A percentile compares a stretch with the other conserved stretches of the same genome.
Evolutionary conservation across 169 alveolate species (phyloP).

Genomic region (Plasmodium malariae): DNA sequence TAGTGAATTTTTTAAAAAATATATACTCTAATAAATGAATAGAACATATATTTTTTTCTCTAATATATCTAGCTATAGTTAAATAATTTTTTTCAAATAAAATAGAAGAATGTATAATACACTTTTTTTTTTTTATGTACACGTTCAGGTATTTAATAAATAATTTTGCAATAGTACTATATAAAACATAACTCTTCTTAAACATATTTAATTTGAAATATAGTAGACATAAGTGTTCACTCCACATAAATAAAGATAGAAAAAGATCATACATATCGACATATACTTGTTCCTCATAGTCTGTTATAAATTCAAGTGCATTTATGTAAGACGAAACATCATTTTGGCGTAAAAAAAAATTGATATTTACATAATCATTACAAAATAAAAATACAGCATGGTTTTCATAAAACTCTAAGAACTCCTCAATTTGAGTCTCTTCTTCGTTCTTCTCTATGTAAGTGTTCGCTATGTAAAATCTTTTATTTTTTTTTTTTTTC

Average conservation of each 20-base stretch:
- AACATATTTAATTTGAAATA: constrained; percentile 46
- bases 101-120: constrained; percentile 60
- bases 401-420: constrained; percentile 51
- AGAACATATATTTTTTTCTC: constrained; percentile 70
- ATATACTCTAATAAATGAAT: constrained; percentile 68
- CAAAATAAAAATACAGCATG: constrained; percentile 63
- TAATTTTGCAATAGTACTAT: constrained; percentile 36
- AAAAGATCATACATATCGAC: constrained; percentile 56
- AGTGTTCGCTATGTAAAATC: constrained; percentile 17
- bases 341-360: constrained; percentile 42
- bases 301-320: constrained; percentile 33
- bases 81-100: constrained; percentile 67
- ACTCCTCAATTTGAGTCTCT: neutral
- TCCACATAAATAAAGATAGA: constrained; percentile 65
- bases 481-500: neutral
- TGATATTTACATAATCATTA: constrained; percentile 44
- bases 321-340: constrained; percentile 29
- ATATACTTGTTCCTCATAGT: constrained; percentile 65
- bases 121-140: constrained; percentile 64
- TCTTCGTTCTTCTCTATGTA: neutral
- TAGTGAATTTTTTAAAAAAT: constrained; percentile 65
- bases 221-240: constrained; percentile 41
- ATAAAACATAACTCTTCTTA: constrained; percentile 49
- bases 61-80: constrained; percentile 64
- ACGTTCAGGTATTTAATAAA: constrained; percentile 50